Evolutionary conservation across 2,329 filamentous ascomycete species (phyloP).

Genomic region (Aspergillus sp.): DNA sequence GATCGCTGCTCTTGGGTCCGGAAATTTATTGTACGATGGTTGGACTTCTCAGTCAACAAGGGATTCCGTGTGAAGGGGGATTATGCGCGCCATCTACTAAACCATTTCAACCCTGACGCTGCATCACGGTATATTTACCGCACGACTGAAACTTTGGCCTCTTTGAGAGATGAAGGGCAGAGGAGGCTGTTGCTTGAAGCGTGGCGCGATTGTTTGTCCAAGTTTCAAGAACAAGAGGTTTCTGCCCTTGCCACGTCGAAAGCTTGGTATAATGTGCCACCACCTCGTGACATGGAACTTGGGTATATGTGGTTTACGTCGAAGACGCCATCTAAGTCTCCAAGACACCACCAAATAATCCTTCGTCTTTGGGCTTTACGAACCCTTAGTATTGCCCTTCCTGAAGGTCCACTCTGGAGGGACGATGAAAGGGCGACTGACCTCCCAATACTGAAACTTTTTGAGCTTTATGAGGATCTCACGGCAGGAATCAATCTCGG

Average conservation of each 20-base stretch:
- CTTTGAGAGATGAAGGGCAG: conserved; percentile 9
- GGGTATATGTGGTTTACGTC: too few species aligned
- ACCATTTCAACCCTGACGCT: conserved; percentile 16
- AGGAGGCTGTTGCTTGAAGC: conserved; percentile 17
- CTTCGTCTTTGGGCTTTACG: conserved; percentile 30
- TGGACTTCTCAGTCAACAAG: conserved; percentile 11
- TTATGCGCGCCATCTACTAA: conserved; percentile 16
- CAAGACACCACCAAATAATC: conserved; percentile 23
- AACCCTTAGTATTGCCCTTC: conserved; percentile 17
- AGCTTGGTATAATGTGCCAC: conserved; percentile 19
- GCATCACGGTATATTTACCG: conserved; percentile 23
- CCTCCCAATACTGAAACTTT: conserved; percentile 15
- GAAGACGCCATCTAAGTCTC: background rate
- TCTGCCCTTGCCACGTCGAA: conserved; percentile 16
- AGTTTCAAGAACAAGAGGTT: conserved; percentile 10
- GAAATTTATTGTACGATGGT: conserved; percentile 21
- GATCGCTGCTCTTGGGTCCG: conserved; percentile 16
- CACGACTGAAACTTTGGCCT: conserved; percentile 28
- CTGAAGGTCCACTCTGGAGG: conserved; percentile 15
- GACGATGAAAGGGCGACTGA: conserved; percentile 14
- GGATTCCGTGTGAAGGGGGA: conserved; percentile 4
- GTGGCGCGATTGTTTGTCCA: conserved; percentile 26
- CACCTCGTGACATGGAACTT: background rate
- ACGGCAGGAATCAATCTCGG: conserved; percentile 1
- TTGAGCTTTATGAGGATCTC: conserved; percentile 23